Evolutionary conservation across 1,284 basidiomycete species (phyloP).

Genomic region (Leccinum proliferum): DNA sequence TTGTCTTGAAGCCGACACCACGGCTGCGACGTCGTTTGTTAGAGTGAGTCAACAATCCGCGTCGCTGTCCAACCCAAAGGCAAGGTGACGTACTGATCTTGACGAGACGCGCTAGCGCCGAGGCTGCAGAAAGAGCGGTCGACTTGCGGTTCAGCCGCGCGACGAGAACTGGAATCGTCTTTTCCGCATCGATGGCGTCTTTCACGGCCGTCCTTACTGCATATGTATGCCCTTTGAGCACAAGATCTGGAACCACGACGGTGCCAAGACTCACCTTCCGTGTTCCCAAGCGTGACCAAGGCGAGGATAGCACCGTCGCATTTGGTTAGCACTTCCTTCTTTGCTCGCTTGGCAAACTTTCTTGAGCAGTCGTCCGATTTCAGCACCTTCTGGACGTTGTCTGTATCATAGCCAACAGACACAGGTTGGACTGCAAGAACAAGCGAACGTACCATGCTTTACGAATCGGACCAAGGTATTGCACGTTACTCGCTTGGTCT

Average conservation of each 20-base stretch:
- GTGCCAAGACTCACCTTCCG: conserved; percentile 6
- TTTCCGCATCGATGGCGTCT: conserved; percentile 12
- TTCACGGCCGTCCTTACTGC: conserved; percentile 9
- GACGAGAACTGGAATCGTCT: conserved; percentile 19
- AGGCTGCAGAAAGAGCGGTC: conserved; percentile 19
- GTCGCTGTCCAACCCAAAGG: background rate
- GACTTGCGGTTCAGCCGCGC: conserved; percentile 13
- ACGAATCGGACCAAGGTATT: conserved; percentile 15
- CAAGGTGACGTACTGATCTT: too few species aligned
- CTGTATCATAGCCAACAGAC: conserved; percentile 2
- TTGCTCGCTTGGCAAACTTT: conserved; percentile 16
- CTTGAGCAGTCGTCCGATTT: conserved; percentile 6
- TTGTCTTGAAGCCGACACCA: conserved; percentile 8
- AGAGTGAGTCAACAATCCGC: background rate
- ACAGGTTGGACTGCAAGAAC: background rate
- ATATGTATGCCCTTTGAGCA: background rate
- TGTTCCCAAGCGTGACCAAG: conserved; percentile 14
- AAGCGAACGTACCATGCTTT: conserved; percentile 11
- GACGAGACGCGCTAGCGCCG: conserved; percentile 8
- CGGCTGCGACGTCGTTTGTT: conserved; percentile 15
- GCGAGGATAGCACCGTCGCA: conserved; percentile 19
- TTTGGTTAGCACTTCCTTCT: conserved; percentile 5
- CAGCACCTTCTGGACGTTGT: conserved; percentile 9
- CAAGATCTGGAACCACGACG: background rate
- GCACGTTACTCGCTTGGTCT: conserved; percentile 15